Conservation (phyloP, 2,329 filamentous ascomycete genomes). For the Sporothrix inflata region DNA sequence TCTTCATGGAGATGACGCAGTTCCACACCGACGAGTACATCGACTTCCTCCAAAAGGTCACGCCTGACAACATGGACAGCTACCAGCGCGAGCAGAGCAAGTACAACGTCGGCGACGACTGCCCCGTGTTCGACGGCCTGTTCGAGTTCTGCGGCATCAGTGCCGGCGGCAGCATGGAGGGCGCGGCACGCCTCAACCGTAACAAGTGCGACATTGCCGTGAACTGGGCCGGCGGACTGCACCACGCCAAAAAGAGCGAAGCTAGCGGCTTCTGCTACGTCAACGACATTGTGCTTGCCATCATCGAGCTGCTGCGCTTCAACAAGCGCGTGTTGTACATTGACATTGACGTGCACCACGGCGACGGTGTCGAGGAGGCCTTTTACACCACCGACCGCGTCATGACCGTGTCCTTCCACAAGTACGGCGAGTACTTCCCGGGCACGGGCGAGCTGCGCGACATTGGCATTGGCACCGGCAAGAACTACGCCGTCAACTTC, state of each 20-base stretch:
- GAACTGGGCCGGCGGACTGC: constrained; percentile 96
- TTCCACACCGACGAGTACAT: constrained; percentile 97
- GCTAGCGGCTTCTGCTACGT: constrained; percentile 98
- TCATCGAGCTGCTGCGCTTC: constrained; percentile 86
- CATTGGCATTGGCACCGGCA: constrained; percentile 83
- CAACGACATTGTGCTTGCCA: constrained; percentile 95
- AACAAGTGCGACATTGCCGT: constrained; percentile 95
- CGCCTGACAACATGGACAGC: constrained; percentile 96
- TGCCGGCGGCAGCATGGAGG: constrained; percentile 90
- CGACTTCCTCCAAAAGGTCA: constrained; percentile 91
- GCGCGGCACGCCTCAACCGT: constrained; percentile 85
- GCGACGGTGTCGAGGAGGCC: constrained; percentile 82
- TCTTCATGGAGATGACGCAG: constrained; percentile 84
- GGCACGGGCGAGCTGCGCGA: constrained; percentile 87
- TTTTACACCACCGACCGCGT: constrained; percentile 84
- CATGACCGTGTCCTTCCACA: constrained; percentile 93
- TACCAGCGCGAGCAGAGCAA: constrained; percentile 89
- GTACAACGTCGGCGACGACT: constrained; percentile 96
- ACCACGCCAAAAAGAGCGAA: constrained; percentile 96
- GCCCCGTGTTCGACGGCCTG: constrained; percentile 96
- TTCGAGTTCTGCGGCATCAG: constrained; percentile 96
- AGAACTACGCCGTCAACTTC: constrained; percentile 89
- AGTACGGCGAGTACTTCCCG: constrained; percentile 95
- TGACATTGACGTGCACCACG: constrained; percentile 86
- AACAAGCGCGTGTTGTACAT: constrained; percentile 97